Percentiles rank a stretch among this genome's conserved stretches.
These are phyloP conservation scores for Monilinia fructicola DNA, from an alignment of 2,329 filamentous ascomycete species.

Conservation along the genomic window DNA sequence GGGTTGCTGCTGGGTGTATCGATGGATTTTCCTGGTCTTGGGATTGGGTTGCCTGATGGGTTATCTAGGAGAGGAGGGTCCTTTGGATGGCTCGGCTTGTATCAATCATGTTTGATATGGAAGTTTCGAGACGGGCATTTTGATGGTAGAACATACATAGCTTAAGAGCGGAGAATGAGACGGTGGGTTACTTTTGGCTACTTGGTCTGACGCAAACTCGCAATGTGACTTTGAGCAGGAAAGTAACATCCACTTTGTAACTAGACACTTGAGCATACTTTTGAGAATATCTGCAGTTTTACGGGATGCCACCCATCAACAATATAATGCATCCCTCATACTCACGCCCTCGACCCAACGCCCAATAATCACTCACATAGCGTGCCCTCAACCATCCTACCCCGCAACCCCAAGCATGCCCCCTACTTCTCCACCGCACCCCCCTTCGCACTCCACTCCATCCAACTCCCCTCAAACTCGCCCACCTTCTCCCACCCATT, in stretches of 20 bases:
- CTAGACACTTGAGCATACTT: not conserved
- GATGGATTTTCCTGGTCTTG: no score
- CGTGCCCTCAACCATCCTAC: not conserved
- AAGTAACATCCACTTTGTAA: not conserved
- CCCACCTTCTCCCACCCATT: slow-evolving; percentile 72
- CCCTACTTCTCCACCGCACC: slow-evolving; percentile 46
- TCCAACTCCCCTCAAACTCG: slow-evolving; percentile 74
- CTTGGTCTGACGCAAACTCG: not conserved
- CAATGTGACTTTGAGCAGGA: not conserved
- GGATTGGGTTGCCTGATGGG: no score
- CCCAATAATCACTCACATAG: not conserved
- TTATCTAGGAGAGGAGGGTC: no score
- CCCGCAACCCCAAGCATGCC: not conserved
- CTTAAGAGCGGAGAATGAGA: no score
- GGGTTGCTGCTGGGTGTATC: no score
- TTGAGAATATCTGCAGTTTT: not conserved
- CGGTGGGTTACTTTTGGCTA: no score
- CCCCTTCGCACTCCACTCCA: slow-evolving; percentile 77
- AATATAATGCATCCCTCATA: not conserved
- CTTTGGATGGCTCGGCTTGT: no score
- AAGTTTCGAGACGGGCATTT: no score
- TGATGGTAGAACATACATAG: no score
- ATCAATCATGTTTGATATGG: no score
- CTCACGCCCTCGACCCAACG: not conserved
- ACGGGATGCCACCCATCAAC: not conserved